Conservation (phyloP, 768 basidiomycete genomes). For the Boletus rubescentipes region DNA sequence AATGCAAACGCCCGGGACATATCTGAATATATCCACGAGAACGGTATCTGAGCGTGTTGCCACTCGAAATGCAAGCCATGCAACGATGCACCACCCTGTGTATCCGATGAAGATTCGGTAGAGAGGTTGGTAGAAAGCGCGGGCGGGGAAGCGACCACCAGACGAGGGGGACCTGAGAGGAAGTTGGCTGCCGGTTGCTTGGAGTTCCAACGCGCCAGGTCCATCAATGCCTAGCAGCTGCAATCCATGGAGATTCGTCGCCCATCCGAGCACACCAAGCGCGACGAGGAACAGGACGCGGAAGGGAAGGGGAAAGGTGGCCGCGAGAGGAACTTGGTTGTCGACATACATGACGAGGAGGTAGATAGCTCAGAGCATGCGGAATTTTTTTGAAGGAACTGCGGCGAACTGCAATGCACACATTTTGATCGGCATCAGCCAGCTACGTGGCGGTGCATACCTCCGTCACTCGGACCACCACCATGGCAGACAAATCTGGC, state of each 20-base stretch:
- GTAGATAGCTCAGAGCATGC: conserved; percentile 6
- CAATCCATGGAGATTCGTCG: conserved; percentile 87
- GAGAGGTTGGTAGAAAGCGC: conserved; percentile 51
- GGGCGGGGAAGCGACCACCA: conserved; percentile 28
- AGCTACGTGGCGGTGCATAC: not conserved
- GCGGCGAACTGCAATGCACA: not conserved
- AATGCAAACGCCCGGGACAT: conserved; percentile 68
- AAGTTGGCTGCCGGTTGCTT: conserved; percentile 11
- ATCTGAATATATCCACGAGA: conserved; percentile 73
- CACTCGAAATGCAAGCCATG: conserved; percentile 69
- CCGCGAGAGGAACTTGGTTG: conserved; percentile 48
- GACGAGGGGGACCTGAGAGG: conserved; percentile 21
- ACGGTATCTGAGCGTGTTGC: conserved; percentile 55
- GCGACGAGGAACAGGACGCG: conserved; percentile 81
- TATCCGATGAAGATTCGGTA: conserved; percentile 72
- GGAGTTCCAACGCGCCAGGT: conserved; percentile 64
- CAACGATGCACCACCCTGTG: conserved; percentile 54
- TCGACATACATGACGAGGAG: conserved; percentile 32
- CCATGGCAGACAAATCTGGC: conserved; percentile 33
- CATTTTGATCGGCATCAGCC: too few species aligned
- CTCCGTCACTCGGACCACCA: not conserved
- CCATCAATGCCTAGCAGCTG: conserved; percentile 73
- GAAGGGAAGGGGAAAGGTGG: conserved; percentile 85
- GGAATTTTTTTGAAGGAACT: not conserved
- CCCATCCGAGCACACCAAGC: conserved; percentile 86